A percentile compares a stretch with the other conserved stretches of the same genome.
Conservation (phyloP, 257 asterid species). For the Pogostemon cablin region DNA sequence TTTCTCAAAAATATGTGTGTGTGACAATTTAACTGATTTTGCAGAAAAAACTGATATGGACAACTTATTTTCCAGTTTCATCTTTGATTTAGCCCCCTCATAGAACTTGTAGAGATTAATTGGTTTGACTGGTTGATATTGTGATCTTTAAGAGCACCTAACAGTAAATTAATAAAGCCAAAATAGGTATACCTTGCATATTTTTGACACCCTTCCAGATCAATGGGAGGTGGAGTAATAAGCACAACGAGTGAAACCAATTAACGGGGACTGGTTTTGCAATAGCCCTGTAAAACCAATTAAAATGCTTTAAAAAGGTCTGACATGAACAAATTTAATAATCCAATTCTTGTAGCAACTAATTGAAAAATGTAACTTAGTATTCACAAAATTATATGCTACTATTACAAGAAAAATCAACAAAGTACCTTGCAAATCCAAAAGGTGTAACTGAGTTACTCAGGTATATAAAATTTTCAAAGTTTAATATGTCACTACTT, state of each 20-base stretch:
- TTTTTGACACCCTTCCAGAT: slow-evolving; percentile 71
- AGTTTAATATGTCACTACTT: too few relatives aligned
- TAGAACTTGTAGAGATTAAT: too few relatives aligned
- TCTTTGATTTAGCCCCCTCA: too few relatives aligned
- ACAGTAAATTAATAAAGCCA: neutral
- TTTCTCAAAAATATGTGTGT: too few relatives aligned
- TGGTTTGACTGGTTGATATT: too few relatives aligned
- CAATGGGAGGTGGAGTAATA: slow-evolving; percentile 87
- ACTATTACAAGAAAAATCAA: slow-evolving; percentile 12
- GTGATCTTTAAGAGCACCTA: neutral
- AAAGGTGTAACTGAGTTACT: too few relatives aligned
- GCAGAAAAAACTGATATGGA: too few relatives aligned
- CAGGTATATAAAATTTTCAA: too few relatives aligned
- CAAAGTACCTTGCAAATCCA: neutral
- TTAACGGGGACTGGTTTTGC: slow-evolving; percentile 61
- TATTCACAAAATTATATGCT: neutral
- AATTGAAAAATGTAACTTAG: neutral
- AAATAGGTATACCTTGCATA: slow-evolving; percentile 60
- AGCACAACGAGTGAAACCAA: slow-evolving; percentile 73
- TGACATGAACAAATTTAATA: neutral
- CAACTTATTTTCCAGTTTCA: too few relatives aligned
- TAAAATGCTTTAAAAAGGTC: slow-evolving; percentile 31
- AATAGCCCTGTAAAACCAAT: slow-evolving; percentile 27
- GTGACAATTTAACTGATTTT: too few relatives aligned
- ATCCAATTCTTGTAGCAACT: neutral